Evolutionary conservation across 2,329 filamentous ascomycete species (phyloP).

Genomic region (Fusarium sp.): DNA sequence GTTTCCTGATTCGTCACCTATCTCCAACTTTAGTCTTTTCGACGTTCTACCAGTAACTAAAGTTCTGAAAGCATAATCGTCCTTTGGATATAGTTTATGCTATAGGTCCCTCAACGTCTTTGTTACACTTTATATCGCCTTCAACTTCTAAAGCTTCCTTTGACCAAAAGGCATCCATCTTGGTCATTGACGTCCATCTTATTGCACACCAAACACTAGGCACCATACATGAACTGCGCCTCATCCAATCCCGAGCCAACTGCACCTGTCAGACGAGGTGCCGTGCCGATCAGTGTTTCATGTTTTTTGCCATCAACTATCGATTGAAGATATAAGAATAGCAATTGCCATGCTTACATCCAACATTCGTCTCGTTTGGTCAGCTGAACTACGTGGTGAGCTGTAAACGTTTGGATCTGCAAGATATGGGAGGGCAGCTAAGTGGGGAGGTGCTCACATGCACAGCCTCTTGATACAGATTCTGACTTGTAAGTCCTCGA

Average conservation of each 20-base stretch:
- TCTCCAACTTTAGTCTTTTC: background rate
- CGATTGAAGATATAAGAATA: conserved; percentile 16
- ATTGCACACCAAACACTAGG: conserved; percentile 26
- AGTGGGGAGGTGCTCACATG: conserved; percentile 14
- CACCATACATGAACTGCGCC: background rate
- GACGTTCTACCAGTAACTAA: background rate
- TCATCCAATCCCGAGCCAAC: conserved; percentile 26
- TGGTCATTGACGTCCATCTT: conserved; percentile 6
- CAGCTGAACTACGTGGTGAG: conserved; percentile 12
- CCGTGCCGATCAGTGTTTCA: conserved; percentile 41
- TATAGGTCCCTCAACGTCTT: background rate
- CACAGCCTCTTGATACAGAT: background rate
- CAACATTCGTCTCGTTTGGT: background rate
- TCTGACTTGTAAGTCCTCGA: background rate
- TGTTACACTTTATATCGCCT: background rate
- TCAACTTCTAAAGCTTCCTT: background rate
- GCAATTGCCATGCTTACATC: conserved; percentile 13
- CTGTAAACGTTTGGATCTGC: conserved; percentile 11
- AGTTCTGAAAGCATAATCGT: background rate
- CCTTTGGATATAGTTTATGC: too few relatives aligned
- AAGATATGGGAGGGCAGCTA: background rate
- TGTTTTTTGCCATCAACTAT: conserved; percentile 25
- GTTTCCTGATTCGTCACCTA: background rate
- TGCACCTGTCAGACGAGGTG: conserved; percentile 28
- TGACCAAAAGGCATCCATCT: background rate